Conservation (phyloP, 129 eudicot species). For the Kitagawia praeruptora region DNA sequence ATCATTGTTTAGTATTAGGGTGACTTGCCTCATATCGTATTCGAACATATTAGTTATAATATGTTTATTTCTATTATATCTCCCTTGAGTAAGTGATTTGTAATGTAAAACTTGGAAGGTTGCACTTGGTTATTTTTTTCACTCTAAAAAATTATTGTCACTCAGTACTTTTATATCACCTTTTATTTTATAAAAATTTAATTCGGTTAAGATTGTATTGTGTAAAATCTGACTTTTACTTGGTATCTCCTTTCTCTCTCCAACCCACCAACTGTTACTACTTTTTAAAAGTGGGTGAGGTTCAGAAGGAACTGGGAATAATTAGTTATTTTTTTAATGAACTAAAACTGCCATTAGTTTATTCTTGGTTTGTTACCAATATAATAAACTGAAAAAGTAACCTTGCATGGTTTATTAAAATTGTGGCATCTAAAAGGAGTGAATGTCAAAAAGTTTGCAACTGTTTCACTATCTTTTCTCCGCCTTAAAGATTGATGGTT, state of each 20-base stretch:
- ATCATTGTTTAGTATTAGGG: background rate
- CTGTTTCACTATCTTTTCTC: background rate
- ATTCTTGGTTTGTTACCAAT: background rate
- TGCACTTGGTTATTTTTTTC: background rate
- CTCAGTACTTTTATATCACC: background rate
- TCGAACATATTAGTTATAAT: background rate
- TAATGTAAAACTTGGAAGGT: background rate
- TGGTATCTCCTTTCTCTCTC: too few relatives aligned
- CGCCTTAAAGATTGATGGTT: background rate
- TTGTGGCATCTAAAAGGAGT: background rate
- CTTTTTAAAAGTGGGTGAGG: background rate
- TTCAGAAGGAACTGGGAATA: background rate
- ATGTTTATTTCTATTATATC: background rate
- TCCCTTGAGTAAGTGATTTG: background rate
- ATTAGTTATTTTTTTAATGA: background rate
- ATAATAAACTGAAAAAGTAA: background rate
- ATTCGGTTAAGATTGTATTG: background rate
- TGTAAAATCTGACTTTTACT: background rate
- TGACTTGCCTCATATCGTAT: background rate
- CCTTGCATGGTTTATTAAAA: background rate
- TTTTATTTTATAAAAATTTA: too few relatives aligned
- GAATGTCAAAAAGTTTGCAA: background rate
- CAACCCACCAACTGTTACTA: too few relatives aligned
- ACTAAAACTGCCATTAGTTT: background rate
- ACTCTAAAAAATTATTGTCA: background rate